phyloP scores from a whole-genome alignment of 306 rosid genomes.

The Rosa persica region DNA sequence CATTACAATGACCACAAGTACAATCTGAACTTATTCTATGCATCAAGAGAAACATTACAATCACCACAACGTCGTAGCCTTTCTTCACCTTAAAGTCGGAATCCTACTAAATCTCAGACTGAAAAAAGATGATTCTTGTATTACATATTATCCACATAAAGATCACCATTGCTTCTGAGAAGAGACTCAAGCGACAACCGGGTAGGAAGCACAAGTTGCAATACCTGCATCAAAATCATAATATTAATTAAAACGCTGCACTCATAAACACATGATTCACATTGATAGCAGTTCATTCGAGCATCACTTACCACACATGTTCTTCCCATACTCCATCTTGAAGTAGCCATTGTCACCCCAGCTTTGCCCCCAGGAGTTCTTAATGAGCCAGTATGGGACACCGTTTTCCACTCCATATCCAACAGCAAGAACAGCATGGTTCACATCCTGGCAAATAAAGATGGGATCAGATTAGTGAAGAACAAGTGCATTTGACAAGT shows the following conservation, averaged over 20 bases:
- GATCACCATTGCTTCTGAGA: slow-evolving; percentile 12
- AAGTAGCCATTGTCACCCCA: slow-evolving; percentile 97
- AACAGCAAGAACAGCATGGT: slow-evolving; percentile 95
- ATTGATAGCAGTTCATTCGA: neutral
- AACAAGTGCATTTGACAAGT: neutral
- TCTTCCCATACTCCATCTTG: slow-evolving; percentile 94
- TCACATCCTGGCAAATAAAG: slow-evolving; percentile 73
- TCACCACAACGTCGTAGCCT: slow-evolving; percentile 16
- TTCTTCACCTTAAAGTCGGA: slow-evolving; percentile 1
- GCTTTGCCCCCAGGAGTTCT: slow-evolving; percentile 83
- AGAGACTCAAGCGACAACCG: slow-evolving; percentile 55
- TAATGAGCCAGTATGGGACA: slow-evolving; percentile 79
- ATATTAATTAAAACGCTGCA: slow-evolving; percentile 3
- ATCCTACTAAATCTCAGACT: slow-evolving; percentile 4
- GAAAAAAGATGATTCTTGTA: slow-evolving; percentile 7
- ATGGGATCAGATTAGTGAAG: neutral
- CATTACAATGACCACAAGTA: neutral
- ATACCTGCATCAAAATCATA: slow-evolving; percentile 51
- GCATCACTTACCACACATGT: slow-evolving; percentile 82
- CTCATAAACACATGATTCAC: neutral
- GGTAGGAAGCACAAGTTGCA: slow-evolving; percentile 95
- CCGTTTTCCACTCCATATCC: slow-evolving; percentile 86
- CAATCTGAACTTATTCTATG: slow-evolving; percentile 23
- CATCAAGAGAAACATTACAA: slow-evolving; percentile 20
- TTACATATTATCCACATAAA: slow-evolving; percentile 17